A percentile compares a stretch with the other conserved stretches of the same genome.
Conservation (phyloP, 805 yeast species). For the Zygoascus flipseniorum region DNA sequence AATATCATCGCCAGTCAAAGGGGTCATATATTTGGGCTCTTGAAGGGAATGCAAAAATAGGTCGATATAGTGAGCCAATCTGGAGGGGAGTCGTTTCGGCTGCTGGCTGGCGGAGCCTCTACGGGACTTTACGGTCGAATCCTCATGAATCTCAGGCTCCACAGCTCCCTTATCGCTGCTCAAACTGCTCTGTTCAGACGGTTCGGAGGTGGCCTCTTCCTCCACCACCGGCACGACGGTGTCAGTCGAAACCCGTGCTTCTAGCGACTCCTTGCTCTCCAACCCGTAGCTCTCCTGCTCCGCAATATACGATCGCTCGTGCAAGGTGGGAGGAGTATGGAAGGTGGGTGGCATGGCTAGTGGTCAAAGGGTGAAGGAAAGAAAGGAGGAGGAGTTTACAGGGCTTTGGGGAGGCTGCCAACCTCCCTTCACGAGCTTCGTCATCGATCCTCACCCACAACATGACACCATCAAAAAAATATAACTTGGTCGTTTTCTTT, state of each 20-base stretch:
- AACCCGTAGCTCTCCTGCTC: constrained; percentile 1
- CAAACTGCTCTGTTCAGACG: not conserved
- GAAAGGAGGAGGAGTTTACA: not conserved
- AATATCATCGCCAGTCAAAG: constrained; percentile 31
- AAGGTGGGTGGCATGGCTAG: not conserved
- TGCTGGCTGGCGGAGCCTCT: not conserved
- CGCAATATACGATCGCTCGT: constrained; percentile 2
- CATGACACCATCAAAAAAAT: too few relatives aligned
- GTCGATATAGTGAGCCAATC: constrained; percentile 13
- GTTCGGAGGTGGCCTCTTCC: not conserved
- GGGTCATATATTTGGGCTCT: constrained; percentile 31
- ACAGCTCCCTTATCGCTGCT: not conserved
- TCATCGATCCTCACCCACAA: too few relatives aligned
- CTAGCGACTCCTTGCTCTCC: not conserved
- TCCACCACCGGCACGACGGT: not conserved
- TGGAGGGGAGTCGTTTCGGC: constrained; percentile 11
- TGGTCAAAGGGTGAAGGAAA: not conserved
- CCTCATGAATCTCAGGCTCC: not conserved
- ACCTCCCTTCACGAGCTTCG: not conserved
- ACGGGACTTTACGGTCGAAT: not conserved
- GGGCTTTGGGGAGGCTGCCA: not conserved
- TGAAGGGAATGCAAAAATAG: constrained; percentile 24
- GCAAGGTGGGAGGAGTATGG: constrained; percentile 1
- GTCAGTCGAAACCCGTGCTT: not conserved
- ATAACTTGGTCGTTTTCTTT: too few relatives aligned